Evolutionary conservation across 148 eudicot genomes (phyloP).

Genomic region (Pharnaceum exiguum): DNA sequence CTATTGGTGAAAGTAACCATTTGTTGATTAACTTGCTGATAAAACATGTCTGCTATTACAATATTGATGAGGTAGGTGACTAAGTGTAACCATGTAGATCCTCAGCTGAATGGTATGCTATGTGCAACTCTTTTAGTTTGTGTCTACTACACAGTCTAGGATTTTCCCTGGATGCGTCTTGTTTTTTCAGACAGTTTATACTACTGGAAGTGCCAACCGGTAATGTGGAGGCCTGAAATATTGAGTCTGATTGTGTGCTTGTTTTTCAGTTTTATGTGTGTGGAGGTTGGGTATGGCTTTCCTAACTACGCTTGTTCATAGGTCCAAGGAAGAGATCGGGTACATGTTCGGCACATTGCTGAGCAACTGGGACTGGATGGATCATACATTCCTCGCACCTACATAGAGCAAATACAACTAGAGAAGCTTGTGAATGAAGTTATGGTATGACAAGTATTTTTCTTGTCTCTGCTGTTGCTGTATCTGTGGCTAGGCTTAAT

Average conservation of each 20-base stretch:
- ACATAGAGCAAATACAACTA: slow-evolving; percentile 91
- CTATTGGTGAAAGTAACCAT: too few relatives aligned
- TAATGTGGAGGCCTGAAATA: background rate
- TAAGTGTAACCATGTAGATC: too few relatives aligned
- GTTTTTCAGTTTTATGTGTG: background rate
- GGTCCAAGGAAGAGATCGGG: slow-evolving; percentile 95
- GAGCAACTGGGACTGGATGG: slow-evolving; percentile 90
- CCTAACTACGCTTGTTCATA: background rate
- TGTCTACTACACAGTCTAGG: too few relatives aligned
- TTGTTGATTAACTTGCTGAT: too few relatives aligned
- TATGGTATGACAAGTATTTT: slow-evolving; percentile 49
- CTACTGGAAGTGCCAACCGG: background rate
- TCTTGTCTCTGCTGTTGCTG: background rate
- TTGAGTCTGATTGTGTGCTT: background rate
- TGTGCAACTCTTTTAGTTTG: too few relatives aligned
- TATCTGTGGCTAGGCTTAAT: background rate
- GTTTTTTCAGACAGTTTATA: too few relatives aligned
- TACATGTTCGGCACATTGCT: slow-evolving; percentile 56
- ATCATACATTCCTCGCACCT: slow-evolving; percentile 83
- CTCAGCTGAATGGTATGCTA: too few relatives aligned
- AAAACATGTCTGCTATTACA: too few relatives aligned
- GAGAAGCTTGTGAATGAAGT: slow-evolving; percentile 94
- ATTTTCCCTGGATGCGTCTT: too few relatives aligned
- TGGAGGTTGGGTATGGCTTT: background rate
- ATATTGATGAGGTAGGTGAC: too few relatives aligned